These are phyloP conservation scores for Neofusicoccum ribis DNA, from an alignment of 2,329 filamentous ascomycete species.

Conservation along the genomic window DNA sequence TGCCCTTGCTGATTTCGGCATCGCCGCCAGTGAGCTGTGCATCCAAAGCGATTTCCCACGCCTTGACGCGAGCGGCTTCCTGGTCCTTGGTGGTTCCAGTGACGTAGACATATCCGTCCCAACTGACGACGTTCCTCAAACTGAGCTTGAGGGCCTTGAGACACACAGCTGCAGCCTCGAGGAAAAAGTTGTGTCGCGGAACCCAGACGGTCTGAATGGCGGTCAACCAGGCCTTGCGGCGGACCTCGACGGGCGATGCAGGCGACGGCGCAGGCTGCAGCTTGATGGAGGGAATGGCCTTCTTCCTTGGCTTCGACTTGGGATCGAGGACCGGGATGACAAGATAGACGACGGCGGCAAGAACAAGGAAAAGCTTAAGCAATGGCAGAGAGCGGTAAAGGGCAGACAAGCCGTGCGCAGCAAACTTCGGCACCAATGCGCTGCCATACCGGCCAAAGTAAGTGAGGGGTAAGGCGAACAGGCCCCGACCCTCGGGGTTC, in stretches of 20 bases:
- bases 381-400: constrained; percentile 40
- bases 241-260: constrained; percentile 79
- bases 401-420: constrained; percentile 23
- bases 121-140: constrained; percentile 73
- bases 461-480: constrained; percentile 45
- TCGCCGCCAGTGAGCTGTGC: constrained; percentile 91
- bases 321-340: constrained; percentile 58
- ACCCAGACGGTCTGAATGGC: constrained; percentile 92
- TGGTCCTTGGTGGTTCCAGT: constrained; percentile 82
- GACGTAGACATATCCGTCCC: constrained; percentile 72
- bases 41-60: constrained; percentile 91
- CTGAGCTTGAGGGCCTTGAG: constrained; percentile 82
- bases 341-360: constrained; percentile 58
- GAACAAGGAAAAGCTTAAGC: constrained; percentile 51
- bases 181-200: constrained; percentile 79
- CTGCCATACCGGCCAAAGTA: constrained; percentile 33
- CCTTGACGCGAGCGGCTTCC: constrained; percentile 82
- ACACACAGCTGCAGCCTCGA: constrained; percentile 78
- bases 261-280: constrained; percentile 64
- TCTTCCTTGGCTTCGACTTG: constrained; percentile 57
- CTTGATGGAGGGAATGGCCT: constrained; percentile 41
- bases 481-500: constrained; percentile 40
- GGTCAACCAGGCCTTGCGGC: constrained; percentile 87
- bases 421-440: constrained; percentile 26
- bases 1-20: constrained; percentile 82